Conservation (phyloP, 257 asterid species). For the Schizonepeta tenuifolia region DNA sequence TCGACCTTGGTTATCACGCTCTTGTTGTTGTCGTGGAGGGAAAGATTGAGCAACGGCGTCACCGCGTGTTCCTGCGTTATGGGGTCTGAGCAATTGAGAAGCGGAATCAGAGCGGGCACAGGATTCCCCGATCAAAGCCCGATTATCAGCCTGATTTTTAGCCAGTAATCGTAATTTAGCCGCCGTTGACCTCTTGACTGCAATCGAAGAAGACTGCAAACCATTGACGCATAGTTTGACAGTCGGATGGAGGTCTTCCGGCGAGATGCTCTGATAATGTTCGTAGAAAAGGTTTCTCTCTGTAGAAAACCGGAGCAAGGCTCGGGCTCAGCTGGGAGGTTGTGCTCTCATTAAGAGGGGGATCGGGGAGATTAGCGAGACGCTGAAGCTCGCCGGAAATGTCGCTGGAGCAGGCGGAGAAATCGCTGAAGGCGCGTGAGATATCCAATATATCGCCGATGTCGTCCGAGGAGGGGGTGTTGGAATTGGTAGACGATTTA, state of each 20-base stretch:
- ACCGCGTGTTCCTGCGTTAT: constrained; percentile 89
- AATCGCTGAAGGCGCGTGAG: constrained; percentile 75
- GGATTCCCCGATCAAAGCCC: constrained; percentile 84
- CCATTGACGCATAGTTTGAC: constrained; percentile 82
- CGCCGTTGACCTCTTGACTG: constrained; percentile 82
- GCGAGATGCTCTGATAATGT: constrained; percentile 76
- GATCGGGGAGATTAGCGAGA: constrained; percentile 61
- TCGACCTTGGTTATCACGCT: constrained; percentile 58
- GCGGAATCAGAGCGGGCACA: constrained; percentile 69
- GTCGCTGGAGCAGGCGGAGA: constrained; percentile 88
- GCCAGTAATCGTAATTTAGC: constrained; percentile 80
- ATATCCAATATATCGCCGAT: constrained; percentile 55
- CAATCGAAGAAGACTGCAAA: constrained; percentile 61
- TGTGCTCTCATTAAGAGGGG: constrained; percentile 32
- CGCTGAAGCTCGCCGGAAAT: constrained; percentile 93
- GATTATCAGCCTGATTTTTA: constrained; percentile 82
- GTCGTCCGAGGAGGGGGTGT: constrained; percentile 40
- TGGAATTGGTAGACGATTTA: constrained; percentile 41
- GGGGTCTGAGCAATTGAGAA: constrained; percentile 79
- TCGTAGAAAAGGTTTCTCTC: constrained; percentile 80
- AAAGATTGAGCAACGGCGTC: constrained; percentile 79
- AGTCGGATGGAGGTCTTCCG: constrained; percentile 90
- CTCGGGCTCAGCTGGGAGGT: constrained; percentile 53
- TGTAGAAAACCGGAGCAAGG: constrained; percentile 78
- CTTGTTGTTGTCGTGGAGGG: constrained; percentile 80